Base-by-base conservation (phyloP, 2,329 filamentous ascomycete species). In the Dactylonectria macrodidyma region DNA sequence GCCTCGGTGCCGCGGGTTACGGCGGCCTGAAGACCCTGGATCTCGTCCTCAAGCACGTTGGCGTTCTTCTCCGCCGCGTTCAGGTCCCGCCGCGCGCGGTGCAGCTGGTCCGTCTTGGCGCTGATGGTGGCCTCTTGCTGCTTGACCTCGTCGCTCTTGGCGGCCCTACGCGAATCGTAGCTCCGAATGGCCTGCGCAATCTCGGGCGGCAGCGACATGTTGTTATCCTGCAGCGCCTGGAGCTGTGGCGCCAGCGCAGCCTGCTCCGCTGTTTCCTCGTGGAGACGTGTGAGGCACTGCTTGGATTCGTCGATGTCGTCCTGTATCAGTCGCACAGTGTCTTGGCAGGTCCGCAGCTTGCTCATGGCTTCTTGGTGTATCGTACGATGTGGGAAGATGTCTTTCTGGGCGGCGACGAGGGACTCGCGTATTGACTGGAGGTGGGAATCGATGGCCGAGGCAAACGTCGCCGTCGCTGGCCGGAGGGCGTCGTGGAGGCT, bases 361-460 rank as follows among this genome's bases (percentile, higher is more conserved):
- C 62, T 63, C 61, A 73, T 65, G 3, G 73, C 73, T 44, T 76
- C 75, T 50, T 75, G 74, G 2, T 76, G 75, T 9, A 67, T 69
- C 6, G 74, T 71, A 44, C 75, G 75, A n/a, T 75, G 74, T 2
- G 74, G 75, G n/a, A 74, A 75, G 38, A 76, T 71, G 33, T 76
- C 74, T 54, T 75, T 74, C 14, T 76, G 75, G 2, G 69, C 73
- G 22, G 67, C 59, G 7, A 65, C 61, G n/a, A 76, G 69, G 9
- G 75, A 71, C 9, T 73, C 62, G 34, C 68, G 75, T 58, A 76
- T 67, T 11, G 73, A 65, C n/a, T 69, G 69, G 22, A 74, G 65
- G 56, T 76, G 72, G 34, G 66, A 65, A 12, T 76, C 72, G 54
- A 76, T 72, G 52, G 74, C 70, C 1, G 74, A 59, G 11, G 68